Evolutionary conservation across 2,329 filamentous ascomycete species (phyloP), one percentile per base, ranked within the genome.

Genomic region (Colletotrichum sp.): DNA sequence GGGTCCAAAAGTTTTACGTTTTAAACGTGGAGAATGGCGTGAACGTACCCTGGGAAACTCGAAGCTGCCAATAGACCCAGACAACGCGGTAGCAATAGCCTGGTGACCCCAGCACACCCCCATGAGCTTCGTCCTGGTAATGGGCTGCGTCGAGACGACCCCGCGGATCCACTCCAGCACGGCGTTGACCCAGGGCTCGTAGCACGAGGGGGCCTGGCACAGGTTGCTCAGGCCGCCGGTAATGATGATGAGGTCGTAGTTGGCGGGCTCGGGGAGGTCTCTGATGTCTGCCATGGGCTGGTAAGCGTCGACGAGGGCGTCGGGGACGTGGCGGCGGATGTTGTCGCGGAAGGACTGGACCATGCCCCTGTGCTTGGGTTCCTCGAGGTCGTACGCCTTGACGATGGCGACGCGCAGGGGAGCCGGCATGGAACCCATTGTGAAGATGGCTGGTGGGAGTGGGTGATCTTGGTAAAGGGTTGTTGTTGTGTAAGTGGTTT

Each of bases 331-430:
- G n/a, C 52, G 57, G 9, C 34, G 26, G 26, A 76, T 26, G 34
- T 76, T 76, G 12, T 76, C 70, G 18, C 64, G 39, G 28, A 76
- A 76, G 5, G 73, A 76, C 64, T 64, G 39, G 18, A 73, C 39
- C 73, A 76, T 76, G 18, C 73, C 73, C 9, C 63, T 49, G 44
- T 76, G 69, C 59, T 76, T 76, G 30, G 73, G 73, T 34, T 76
- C 73, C 21, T 76, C 69, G 24, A 76, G 39, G 52, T 76, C 73
- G 44, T 76, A 76, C 16, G 70, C 69, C 44, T 76, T 76, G 32
- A 76, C 63, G 59, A 76, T 68, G 34, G 73, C 73, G 70, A 76
- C 73, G 39, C 73, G 59, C 9, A 76, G 39, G 7, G 70, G 70
- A 15, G 59, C 49, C 12, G 73, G 70, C 60, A 76, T 60, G 18